These are phyloP conservation scores for Rhododendron molle DNA, from an alignment of 148 eudicot genomes.

Conservation along the genomic window DNA sequence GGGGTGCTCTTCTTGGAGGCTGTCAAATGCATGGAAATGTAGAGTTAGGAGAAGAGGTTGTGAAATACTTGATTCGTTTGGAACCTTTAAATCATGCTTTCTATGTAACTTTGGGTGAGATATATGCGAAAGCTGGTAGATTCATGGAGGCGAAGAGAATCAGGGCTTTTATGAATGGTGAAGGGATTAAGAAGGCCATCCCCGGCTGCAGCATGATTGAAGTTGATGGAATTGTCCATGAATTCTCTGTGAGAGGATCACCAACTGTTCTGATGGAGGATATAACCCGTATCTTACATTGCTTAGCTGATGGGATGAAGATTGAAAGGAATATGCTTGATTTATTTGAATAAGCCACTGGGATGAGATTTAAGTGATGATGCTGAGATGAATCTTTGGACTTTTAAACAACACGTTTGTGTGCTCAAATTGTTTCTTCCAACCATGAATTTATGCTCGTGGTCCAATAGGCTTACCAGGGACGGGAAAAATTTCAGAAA, in stretches of 20 bases:
- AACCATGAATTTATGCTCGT: neutral
- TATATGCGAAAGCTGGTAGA: conserved; percentile 62
- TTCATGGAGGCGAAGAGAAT: conserved; percentile 46
- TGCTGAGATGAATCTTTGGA: neutral
- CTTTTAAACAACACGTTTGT: neutral
- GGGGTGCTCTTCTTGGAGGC: conserved; percentile 80
- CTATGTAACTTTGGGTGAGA: conserved; percentile 52
- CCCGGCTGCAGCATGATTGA: conserved; percentile 70
- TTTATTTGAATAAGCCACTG: neutral
- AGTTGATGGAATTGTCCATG: conserved; percentile 53
- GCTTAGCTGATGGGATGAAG: conserved; percentile 35
- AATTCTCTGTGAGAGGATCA: conserved; percentile 70
- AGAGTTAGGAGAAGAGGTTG: conserved; percentile 66
- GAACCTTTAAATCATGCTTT: conserved; percentile 67
- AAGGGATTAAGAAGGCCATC: conserved; percentile 44
- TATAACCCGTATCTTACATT: conserved; percentile 26
- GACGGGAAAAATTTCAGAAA: neutral
- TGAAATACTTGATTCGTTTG: conserved; percentile 45
- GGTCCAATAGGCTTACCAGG: neutral
- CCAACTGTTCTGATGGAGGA: conserved; percentile 38
- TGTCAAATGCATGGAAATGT: conserved; percentile 67
- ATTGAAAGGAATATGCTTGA: neutral
- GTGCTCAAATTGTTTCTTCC: neutral
- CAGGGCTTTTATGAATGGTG: conserved; percentile 54
- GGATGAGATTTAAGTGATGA: neutral